Conservation (phyloP, 768 basidiomycete genomes). For the Daedaleopsis sinensis region DNA sequence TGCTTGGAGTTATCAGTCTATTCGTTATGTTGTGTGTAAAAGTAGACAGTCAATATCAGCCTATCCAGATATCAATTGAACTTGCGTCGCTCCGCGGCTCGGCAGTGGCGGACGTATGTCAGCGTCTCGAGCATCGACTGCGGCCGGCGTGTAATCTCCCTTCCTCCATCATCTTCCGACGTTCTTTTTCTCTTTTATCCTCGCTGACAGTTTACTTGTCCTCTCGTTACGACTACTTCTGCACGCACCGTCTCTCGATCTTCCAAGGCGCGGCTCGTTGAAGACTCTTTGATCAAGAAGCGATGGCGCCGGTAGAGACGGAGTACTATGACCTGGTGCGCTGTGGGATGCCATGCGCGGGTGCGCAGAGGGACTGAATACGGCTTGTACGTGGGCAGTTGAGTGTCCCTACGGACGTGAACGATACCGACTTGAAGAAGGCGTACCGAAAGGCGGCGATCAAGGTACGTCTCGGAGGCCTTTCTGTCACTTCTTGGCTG, state of each 20-base stretch:
- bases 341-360: slow-evolving; percentile 2
- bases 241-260: too few species aligned
- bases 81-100: neutral
- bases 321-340: slow-evolving; percentile 87
- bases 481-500: neutral
- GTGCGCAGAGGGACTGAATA: slow-evolving; percentile 5
- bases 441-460: slow-evolving; percentile 95
- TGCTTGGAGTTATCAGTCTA: neutral
- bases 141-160: too few species aligned
- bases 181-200: too few species aligned
- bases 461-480: slow-evolving; percentile 54
- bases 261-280: neutral
- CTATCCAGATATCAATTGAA: neutral
- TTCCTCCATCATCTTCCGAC: too few species aligned
- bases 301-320: slow-evolving; percentile 90
- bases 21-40: neutral
- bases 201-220: too few species aligned
- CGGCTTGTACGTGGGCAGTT: slow-evolving; percentile 46
- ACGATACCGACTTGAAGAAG: slow-evolving; percentile 87
- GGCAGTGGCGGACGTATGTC: too few species aligned
- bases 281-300: neutral
- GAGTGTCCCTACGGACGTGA: slow-evolving; percentile 69
- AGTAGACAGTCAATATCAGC: neutral
- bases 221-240: too few species aligned
- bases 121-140: too few species aligned